Base-by-base conservation (phyloP, 352 stramenopile species). In the Pythium myriotylum region DNA sequence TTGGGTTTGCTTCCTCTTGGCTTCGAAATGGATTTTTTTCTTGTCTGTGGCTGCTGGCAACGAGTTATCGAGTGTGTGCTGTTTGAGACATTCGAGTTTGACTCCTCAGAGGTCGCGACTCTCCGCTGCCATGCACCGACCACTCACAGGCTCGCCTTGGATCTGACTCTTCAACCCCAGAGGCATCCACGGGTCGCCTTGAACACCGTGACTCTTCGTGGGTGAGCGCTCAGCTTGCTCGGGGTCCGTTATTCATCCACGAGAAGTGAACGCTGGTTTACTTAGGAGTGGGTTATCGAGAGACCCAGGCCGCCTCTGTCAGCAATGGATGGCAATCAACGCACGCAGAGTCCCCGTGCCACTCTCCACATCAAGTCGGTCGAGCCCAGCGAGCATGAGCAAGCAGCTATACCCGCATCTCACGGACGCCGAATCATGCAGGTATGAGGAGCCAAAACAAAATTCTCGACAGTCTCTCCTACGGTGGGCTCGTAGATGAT, bases 401-500 rank as follows among this genome's bases (percentile, higher is more conserved):
- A 32, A 33, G 14, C 16, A n/a, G 29, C 5, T 29, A 16, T 45
- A 8, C 48, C 48, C 8, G 29, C 48, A 6, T 55, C 35, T 26
- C 51, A 48, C 16, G 51, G 51, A 7, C 51, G 51, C 0, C 33
- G 37, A 23, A 26, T 58, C 22, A 58, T 58, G 51, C 51, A 58
- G 35, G 51, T 58, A 39, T 22, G 35, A 14, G 3, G n/a, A 54
- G 9, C n/a, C 8, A 27, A 39, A 9, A 23, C 12, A 54, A 40
- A 54, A 12, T 1, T 40, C 12, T 55, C 19, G 10, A 26, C 12
- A 32, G 13, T 12, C 27, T 29, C 16, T 19, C 20, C 14, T 41
- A 26, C 16, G 1, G 7, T 14, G 39, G 19, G 14, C 42, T 23
- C 8, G 13, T 62, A 88, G 78, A 79, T 84, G 74, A 56, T 88